These are phyloP conservation scores for Graphilbum fragrans DNA, from an alignment of 2,329 filamentous ascomycete species.

Conservation along the genomic window DNA sequence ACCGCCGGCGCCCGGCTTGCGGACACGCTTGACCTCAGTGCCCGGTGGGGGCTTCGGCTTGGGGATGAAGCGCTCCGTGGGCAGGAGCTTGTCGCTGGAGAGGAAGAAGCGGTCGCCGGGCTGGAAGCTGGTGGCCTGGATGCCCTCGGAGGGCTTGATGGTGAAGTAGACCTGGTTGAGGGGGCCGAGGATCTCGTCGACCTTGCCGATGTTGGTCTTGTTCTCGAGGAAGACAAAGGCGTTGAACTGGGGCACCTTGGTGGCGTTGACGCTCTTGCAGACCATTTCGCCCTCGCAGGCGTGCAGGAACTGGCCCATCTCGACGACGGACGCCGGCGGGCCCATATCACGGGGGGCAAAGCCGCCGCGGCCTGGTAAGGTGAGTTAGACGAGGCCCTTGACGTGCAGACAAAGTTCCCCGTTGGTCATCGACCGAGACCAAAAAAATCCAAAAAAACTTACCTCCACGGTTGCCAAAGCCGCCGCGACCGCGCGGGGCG, in stretches of 20 bases:
- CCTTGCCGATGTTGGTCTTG: slow-evolving; percentile 90
- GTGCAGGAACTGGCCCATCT: slow-evolving; percentile 92
- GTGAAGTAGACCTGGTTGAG: slow-evolving; percentile 99
- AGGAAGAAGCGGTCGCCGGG: slow-evolving; percentile 96
- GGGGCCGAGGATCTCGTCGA: slow-evolving; percentile 94
- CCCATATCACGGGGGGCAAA: slow-evolving; percentile 48
- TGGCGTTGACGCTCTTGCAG: slow-evolving; percentile 76
- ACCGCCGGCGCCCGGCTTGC: slow-evolving; percentile 48
- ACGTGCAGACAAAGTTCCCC: no score
- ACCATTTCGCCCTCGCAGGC: slow-evolving; percentile 96
- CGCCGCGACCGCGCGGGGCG: slow-evolving; percentile 28
- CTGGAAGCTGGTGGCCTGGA: slow-evolving; percentile 91
- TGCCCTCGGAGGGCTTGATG: slow-evolving; percentile 92
- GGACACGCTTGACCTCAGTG: slow-evolving; percentile 38
- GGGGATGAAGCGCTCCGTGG: slow-evolving; percentile 90
- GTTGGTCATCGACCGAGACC: no score
- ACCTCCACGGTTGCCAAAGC: slow-evolving; percentile 37
- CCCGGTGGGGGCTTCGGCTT: slow-evolving; percentile 71
- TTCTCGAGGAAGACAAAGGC: slow-evolving; percentile 98
- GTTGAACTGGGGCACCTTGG: slow-evolving; percentile 98
- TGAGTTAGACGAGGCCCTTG: no score
- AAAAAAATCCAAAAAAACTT: slow-evolving; percentile 13
- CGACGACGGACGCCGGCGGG: slow-evolving; percentile 51
- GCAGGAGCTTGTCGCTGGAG: slow-evolving; percentile 83
- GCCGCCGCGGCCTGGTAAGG: slow-evolving; percentile 39